Base-by-base conservation (phyloP, 1,284 basidiomycete species). In the Uromyces viciae-fabae region DNA sequence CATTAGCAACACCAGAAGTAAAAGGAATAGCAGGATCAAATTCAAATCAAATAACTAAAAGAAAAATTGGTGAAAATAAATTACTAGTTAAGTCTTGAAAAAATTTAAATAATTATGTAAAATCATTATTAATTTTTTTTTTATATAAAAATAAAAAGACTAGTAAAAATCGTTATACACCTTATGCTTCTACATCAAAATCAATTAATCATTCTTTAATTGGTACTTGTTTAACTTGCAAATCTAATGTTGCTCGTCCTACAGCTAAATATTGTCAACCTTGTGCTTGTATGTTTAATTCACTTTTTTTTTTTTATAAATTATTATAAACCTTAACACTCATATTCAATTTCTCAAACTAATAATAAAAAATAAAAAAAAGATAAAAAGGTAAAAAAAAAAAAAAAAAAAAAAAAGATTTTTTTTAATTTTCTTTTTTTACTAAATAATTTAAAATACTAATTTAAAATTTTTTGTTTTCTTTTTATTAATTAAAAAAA, bases 11-110 rank as follows among this genome's bases (percentile, higher is more conserved):
- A 60, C 77, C 77, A 8, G 77, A 79, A 79, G 77, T 79, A 4
- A 73, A 60, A 73, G 78, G 78, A 25, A 74, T 81, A 11, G 71
- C 71, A 22, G 69, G 78, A 28, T 81, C 69, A n/a, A 46, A 49
- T 56, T 52, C 46, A 54, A 56, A 25, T 22, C 71, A 40, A 15
- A 40, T 52, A n/a, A 38, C 36, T 19, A 54, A 49, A 3, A 52
- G 78, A 28, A 81, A 74, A 25, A 81, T 81, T 22, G 78, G 78
- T 5, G 78, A 81, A 66, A 81, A 81, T 28, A 81, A 81, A 66
- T 52, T 81, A 42, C 28, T 81, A 60, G 77, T 79, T 60, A 58
- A 64, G 73, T 75, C 40, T 74, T 7, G 38, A 66, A 66, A 36
- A 66, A 66, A 66, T 14, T 36, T 25, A 66, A 11, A 66, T 8